phyloP scores from a whole-genome alignment of 495 filamentous ascomycete species.

The Achaetomiella virescens region DNA sequence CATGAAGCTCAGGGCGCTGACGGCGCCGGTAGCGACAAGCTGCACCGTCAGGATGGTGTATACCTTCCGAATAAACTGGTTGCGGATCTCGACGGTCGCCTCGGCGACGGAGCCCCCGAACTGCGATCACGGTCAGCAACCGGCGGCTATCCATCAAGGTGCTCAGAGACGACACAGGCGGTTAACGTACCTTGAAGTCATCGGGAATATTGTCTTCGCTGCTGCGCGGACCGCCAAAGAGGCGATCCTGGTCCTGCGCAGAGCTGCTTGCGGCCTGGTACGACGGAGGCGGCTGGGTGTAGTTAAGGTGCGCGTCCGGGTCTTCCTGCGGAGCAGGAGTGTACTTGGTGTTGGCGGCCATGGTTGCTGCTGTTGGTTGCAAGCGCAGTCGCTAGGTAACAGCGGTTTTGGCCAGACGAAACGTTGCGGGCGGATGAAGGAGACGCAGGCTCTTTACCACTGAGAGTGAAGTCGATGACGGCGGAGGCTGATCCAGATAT shows the following conservation, averaged over 20 bases:
- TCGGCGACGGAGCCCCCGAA: slow-evolving; percentile 89
- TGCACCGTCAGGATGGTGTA: slow-evolving; percentile 64
- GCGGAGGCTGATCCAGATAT: neutral
- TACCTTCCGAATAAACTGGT: slow-evolving; percentile 92
- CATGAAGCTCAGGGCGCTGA: slow-evolving; percentile 82
- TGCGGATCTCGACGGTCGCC: slow-evolving; percentile 88
- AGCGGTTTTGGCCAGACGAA: neutral
- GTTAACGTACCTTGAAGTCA: slow-evolving; percentile 78
- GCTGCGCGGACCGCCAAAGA: slow-evolving; percentile 54
- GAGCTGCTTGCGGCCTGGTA: slow-evolving; percentile 49
- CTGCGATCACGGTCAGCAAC: slow-evolving; percentile 41
- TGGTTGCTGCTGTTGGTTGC: slow-evolving; percentile 24
- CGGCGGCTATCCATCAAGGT: neutral
- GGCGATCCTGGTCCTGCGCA: slow-evolving; percentile 33
- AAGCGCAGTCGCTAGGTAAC: neutral
- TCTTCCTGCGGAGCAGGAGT: slow-evolving; percentile 66
- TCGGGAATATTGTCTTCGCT: slow-evolving; percentile 89
- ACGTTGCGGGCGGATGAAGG: neutral
- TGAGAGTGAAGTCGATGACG: neutral
- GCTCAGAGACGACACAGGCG: neutral
- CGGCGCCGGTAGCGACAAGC: slow-evolving; percentile 72
- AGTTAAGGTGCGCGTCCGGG: slow-evolving; percentile 54
- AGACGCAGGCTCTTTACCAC: neutral
- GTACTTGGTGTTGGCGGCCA: slow-evolving; percentile 67
- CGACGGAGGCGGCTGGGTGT: slow-evolving; percentile 79